phyloP scores from a whole-genome alignment of 176 grass and related monocot species.

The Dendrocalamus sinicus region DNA sequence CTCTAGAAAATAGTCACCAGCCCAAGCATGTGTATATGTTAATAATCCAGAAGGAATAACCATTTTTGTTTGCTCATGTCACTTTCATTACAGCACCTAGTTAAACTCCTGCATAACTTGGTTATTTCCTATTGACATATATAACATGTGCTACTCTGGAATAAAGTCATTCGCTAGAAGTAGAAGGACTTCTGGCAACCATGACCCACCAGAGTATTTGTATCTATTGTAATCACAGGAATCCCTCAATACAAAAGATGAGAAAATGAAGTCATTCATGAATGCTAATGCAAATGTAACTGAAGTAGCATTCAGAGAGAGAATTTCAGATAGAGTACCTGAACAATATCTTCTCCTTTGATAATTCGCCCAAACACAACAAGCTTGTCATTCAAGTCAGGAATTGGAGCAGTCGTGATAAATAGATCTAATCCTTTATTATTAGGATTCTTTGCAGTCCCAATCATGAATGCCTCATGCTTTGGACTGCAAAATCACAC shows the following conservation, averaged over 20 bases:
- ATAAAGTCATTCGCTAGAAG: not conserved
- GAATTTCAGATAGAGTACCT: constrained; percentile 59
- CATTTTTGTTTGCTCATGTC: not conserved
- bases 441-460: constrained; percentile 70
- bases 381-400: constrained; percentile 89
- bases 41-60: not conserved
- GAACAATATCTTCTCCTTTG: constrained; percentile 88
- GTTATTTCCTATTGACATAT: not conserved
- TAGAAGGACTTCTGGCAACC: constrained; percentile 3
- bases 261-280: not conserved
- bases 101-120: constrained; percentile 6
- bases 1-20: not conserved
- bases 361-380: constrained; percentile 86
- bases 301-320: constrained; percentile 7
- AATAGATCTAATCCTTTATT: constrained; percentile 95
- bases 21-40: not conserved
- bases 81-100: not conserved
- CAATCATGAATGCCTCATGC: constrained; percentile 93
- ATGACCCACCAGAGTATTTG: not conserved
- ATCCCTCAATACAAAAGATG: not conserved
- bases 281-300: not conserved
- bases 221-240: constrained; percentile 26
- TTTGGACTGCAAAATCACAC: constrained; percentile 67
- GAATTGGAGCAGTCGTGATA: constrained; percentile 94
- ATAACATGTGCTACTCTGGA: not conserved